Percentiles rank a stretch among this genome's conserved stretches.
Conservation (phyloP, 1,284 basidiomycete genomes). For the Wallemia mellicola region DNA sequence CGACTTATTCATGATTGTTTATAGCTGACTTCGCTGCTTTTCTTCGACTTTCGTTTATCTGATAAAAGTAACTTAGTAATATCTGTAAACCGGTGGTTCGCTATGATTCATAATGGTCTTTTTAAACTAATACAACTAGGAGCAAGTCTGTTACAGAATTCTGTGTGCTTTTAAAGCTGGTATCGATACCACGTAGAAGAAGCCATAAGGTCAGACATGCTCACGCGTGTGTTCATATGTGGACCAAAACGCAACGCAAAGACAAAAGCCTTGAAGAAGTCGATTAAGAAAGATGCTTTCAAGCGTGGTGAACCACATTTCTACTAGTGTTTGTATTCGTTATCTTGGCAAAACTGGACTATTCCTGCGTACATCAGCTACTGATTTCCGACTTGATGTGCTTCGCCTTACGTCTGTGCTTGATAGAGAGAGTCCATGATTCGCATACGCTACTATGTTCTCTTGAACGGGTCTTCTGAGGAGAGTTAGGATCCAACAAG, state of each 20-base stretch:
- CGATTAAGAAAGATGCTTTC: constrained; percentile 2
- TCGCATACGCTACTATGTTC: neutral
- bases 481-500: neutral
- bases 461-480: neutral
- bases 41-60: too few species aligned
- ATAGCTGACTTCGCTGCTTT: too few species aligned
- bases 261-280: constrained; percentile 1
- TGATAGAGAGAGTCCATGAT: neutral
- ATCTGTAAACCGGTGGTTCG: too few species aligned
- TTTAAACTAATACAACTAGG: too few species aligned
- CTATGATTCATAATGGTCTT: too few species aligned
- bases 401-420: neutral
- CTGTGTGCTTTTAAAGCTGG: too few species aligned
- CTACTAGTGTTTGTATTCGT: neutral
- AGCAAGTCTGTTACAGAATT: too few species aligned
- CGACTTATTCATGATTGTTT: too few species aligned
- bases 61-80: too few species aligned
- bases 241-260: neutral
- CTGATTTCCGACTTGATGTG: neutral
- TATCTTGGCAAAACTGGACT: neutral
- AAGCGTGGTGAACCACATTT: constrained; percentile 1
- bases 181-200: too few species aligned
- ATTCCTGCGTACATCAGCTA: neutral
- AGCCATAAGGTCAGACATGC: too few species aligned
- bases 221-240: neutral